These are phyloP conservation scores for Calonectria pseudoturangicola DNA, from an alignment of 2,329 filamentous ascomycete species.

Conservation along the genomic window DNA sequence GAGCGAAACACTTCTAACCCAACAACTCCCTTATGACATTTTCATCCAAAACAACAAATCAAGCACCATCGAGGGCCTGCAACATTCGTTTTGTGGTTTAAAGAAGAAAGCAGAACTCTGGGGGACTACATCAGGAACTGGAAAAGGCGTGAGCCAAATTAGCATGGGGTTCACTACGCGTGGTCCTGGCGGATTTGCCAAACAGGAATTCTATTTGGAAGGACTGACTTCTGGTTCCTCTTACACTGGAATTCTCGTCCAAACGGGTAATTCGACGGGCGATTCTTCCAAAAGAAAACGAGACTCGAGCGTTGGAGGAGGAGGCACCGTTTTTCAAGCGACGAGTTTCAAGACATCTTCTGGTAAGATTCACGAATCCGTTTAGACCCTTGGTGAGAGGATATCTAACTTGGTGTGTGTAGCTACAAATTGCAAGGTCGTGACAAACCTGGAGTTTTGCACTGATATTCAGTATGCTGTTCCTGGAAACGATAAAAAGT, in stretches of 20 bases:
- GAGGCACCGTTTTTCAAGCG: slow-evolving; percentile 82
- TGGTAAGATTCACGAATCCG: slow-evolving; percentile 69
- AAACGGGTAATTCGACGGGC: slow-evolving; percentile 65
- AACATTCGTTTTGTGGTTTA: slow-evolving; percentile 89
- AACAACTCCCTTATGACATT: slow-evolving; percentile 81
- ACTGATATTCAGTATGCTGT: slow-evolving; percentile 92
- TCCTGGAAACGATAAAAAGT: slow-evolving; percentile 82
- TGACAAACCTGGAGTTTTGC: slow-evolving; percentile 93
- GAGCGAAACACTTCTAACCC: slow-evolving; percentile 73
- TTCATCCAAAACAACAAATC: slow-evolving; percentile 82
- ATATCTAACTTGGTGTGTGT: slow-evolving; percentile 38
- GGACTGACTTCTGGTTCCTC: slow-evolving; percentile 82
- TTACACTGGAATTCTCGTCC: slow-evolving; percentile 84
- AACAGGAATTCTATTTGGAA: slow-evolving; percentile 91
- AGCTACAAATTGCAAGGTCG: slow-evolving; percentile 89
- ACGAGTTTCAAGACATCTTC: slow-evolving; percentile 87
- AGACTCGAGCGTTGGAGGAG: slow-evolving; percentile 75
- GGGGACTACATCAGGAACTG: slow-evolving; percentile 69
- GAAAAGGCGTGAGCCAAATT: slow-evolving; percentile 68
- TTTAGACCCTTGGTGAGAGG: neutral
- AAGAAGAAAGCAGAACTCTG: slow-evolving; percentile 78
- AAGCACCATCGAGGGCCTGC: slow-evolving; percentile 79
- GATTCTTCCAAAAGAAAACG: slow-evolving; percentile 66
- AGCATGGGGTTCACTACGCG: slow-evolving; percentile 81
- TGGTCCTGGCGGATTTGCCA: slow-evolving; percentile 80